Evolutionary conservation across 2,329 filamentous ascomycete genomes (phyloP).

Genomic region (Microcyclospora tardicrescens): DNA sequence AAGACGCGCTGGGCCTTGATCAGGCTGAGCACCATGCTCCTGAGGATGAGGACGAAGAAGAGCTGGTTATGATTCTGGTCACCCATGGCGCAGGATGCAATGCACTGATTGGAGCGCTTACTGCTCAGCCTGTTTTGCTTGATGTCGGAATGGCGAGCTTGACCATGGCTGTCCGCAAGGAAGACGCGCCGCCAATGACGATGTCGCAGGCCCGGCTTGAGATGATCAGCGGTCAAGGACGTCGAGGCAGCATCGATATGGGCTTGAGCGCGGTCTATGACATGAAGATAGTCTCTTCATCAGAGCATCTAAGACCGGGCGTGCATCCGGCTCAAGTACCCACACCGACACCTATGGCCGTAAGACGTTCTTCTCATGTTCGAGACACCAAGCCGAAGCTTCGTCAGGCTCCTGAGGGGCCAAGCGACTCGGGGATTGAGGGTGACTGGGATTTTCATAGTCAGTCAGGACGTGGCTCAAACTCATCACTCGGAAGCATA

Average conservation of each 20-base stretch:
- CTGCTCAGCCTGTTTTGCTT: constrained; percentile 78
- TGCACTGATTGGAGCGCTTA: constrained; percentile 81
- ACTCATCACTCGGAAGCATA: constrained; percentile 26
- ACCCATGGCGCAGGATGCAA: constrained; percentile 96
- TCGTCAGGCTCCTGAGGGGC: neutral
- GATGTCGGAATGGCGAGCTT: constrained; percentile 84
- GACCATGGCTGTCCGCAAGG: constrained; percentile 66
- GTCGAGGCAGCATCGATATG: constrained; percentile 29
- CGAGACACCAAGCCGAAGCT: neutral
- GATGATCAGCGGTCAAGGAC: constrained; percentile 17
- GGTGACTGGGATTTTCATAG: no score
- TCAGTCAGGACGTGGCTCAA: constrained; percentile 4
- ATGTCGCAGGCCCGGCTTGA: constrained; percentile 11
- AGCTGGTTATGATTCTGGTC: constrained; percentile 73
- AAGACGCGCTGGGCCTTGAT: constrained; percentile 23
- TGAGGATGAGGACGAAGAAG: constrained; percentile 40
- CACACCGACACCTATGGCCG: constrained; percentile 14
- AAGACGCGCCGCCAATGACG: constrained; percentile 14
- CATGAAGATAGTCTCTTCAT: constrained; percentile 59
- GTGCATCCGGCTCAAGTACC: constrained; percentile 27
- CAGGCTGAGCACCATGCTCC: constrained; percentile 23
- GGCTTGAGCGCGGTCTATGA: constrained; percentile 52
- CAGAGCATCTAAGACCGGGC: constrained; percentile 54
- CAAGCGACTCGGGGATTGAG: no score
- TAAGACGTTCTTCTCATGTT: constrained; percentile 5